Conservation (phyloP, 1,284 basidiomycete genomes). For the Ganoderma multipileum region DNA sequence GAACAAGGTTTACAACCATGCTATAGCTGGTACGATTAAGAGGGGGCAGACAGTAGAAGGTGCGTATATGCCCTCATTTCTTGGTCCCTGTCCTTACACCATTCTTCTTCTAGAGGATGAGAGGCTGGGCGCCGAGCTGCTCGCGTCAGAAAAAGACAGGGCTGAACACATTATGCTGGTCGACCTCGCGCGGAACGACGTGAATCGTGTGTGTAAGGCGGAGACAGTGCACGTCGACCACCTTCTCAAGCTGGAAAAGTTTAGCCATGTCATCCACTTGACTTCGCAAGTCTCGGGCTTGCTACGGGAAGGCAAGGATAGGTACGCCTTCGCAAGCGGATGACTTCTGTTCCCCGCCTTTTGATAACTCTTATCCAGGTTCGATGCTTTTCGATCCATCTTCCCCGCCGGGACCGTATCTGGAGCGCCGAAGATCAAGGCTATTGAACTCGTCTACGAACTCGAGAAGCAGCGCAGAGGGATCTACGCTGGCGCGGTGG, state of each 20-base stretch:
- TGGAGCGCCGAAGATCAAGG: slow-evolving; percentile 98
- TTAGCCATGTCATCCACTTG: slow-evolving; percentile 97
- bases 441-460: slow-evolving; percentile 91
- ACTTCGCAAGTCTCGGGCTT: slow-evolving; percentile 95
- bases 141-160: slow-evolving; percentile 91
- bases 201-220: slow-evolving; percentile 96
- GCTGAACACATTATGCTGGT: slow-evolving; percentile 99
- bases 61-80: slow-evolving; percentile 44
- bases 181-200: slow-evolving; percentile 98
- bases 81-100: not conserved
- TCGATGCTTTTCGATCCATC: slow-evolving; percentile 98
- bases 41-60: slow-evolving; percentile 88
- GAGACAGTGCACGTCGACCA: slow-evolving; percentile 96
- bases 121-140: slow-evolving; percentile 74
- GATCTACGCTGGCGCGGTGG: slow-evolving; percentile 97
- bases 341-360: not conserved
- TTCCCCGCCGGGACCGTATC: slow-evolving; percentile 99
- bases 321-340: slow-evolving; percentile 50
- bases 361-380: slow-evolving; percentile 55
- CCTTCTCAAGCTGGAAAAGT: slow-evolving; percentile 94
- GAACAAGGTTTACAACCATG: slow-evolving; percentile 96
- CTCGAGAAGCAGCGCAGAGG: slow-evolving; percentile 92
- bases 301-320: slow-evolving; percentile 83
- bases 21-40: slow-evolving; percentile 95
- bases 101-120: slow-evolving; percentile 77